Evolutionary conservation across 225 moss, liverwort and hornwort species (phyloP), one percentile per base, ranked within the genome.

Genomic region (Antitrichia curtipendula): DNA sequence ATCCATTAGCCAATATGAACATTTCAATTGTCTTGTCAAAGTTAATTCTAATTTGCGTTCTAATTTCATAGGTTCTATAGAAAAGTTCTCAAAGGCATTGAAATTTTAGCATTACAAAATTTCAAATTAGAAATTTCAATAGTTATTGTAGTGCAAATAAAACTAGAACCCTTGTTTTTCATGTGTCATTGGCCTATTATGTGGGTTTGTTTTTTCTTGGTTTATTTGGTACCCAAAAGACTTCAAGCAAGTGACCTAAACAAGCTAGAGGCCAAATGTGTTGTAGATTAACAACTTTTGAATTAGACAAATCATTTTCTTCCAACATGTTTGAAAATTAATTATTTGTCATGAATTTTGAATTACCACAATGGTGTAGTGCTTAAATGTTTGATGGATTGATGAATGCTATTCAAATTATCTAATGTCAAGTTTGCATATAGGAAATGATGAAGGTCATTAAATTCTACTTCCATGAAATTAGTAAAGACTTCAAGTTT

Each of bases 261-360:
- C n/a, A n/a, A 47, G 29, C 3, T 47, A 72, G 10, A 17, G 3
- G 17, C 1, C 9, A 50, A 45, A 31, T 47, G 18, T 47, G 1
- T 31, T 74, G 49, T 74, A 4, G 49, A 49, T 49, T 6, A 53
- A 23, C 0, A 54, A 36, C 3, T 54, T 22, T n/a, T 24, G 17
- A 11, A 54, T 2, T 54, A 25, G 14, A 76, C 8, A 32, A n/a
- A 17, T 16, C 14, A 56, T 27, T 7, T 17, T 56, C 0, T 16
- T 0, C 4, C 3, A 2, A 7, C 2, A 17, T 56, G 9, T 38
- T 38, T 11, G 2, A 2, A 54, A n/a, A 56, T 25, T 7, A 54
- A 27, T n/a, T 11, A 25, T 16, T 56, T 38, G 10, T n/a, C 4
- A 11, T 7, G 3, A 56, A 78, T 38, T 78, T 27, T 57, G 11